These are phyloP conservation scores for Candida sakaeoensis DNA, from an alignment of 805 yeast species.

Conservation along the genomic window DNA sequence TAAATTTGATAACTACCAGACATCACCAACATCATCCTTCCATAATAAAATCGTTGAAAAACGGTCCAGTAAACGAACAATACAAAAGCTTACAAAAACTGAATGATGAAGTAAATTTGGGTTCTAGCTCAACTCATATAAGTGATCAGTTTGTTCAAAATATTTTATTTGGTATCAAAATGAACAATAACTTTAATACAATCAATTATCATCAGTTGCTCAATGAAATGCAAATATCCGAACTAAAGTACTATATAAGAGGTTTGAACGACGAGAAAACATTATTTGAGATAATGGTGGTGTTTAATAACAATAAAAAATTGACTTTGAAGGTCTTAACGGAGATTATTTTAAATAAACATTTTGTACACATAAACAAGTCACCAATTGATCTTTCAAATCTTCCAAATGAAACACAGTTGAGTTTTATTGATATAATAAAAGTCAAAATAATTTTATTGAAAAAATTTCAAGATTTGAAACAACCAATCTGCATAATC, in stretches of 20 bases:
- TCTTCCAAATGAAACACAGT: conserved; percentile 9
- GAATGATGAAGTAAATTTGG: neutral
- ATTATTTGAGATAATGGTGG: conserved; percentile 18
- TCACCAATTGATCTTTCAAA: conserved; percentile 16
- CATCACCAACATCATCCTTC: conserved; percentile 25
- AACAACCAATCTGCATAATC: conserved; percentile 28
- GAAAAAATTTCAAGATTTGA: conserved; percentile 34
- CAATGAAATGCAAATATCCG: conserved; percentile 17
- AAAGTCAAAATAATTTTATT: conserved; percentile 30
- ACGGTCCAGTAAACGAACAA: conserved; percentile 31
- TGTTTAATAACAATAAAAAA: conserved; percentile 23
- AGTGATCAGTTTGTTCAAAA: conserved; percentile 14
- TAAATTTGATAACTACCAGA: conserved; percentile 31
- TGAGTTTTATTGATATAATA: conserved; percentile 19
- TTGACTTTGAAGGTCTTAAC: conserved; percentile 23
- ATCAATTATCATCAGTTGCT: conserved; percentile 10
- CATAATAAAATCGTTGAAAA: conserved; percentile 26
- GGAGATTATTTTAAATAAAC: conserved; percentile 25
- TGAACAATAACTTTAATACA: neutral
- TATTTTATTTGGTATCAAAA: conserved; percentile 24
- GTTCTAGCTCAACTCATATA: conserved; percentile 1
- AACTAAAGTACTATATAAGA: conserved; percentile 18
- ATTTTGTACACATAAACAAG: conserved; percentile 17
- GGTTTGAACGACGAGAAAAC: conserved; percentile 16
- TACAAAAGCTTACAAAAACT: conserved; percentile 9